Evolutionary conservation across 169 alveolate species (phyloP), one percentile per base, ranked within the genome.

Genomic region (Cryptosporidium sp.): DNA sequence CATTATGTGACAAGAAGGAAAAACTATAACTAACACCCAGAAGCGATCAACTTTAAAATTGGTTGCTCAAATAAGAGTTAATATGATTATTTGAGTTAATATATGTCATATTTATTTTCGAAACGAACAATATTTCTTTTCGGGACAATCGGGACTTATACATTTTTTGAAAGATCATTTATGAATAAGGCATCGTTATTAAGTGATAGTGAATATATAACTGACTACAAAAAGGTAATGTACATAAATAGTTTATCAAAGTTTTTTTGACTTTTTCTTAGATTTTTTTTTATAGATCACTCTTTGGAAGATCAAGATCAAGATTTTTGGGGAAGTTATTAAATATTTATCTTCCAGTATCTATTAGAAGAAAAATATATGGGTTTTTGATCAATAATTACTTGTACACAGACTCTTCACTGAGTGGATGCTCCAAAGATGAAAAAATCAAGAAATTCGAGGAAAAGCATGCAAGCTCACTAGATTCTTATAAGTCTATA

Each of bases 231-330:
- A 55, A 73, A 73, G 86, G 86, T 73, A 71, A 52, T 50, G 26
- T 71, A 21, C 6, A 3, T 21, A 35, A 43, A 12, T 29, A 45
- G 0, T 50, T 12, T 5, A 5, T 35, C 2, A 3, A 37, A 39
- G 9, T 2, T 16, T 26, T 70, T 1, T 70, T 70, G 33, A 37
- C 12, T 48, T 33, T 62, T 26, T 65, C 9, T 61, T 62, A 80
- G 89, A 80, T 80, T 14, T 80, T 80, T 50, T 43, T 80, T 21
- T 45, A 41, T 43, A 80, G 33, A 62, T 62, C 75, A 14, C 41
- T 80, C 1, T 80, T 80, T 43, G 89, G 89, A 59, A 80, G 75
- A 41, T 21, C 75, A 39, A 59, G 89, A 26, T 80, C 89, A 21
- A 80, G 62, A 59, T 41, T 39, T 41, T 12, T 80, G 14, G 89